These are phyloP conservation scores for Penicillium polonicum DNA, from an alignment of 2,329 filamentous ascomycete genomes.

Conservation along the genomic window DNA sequence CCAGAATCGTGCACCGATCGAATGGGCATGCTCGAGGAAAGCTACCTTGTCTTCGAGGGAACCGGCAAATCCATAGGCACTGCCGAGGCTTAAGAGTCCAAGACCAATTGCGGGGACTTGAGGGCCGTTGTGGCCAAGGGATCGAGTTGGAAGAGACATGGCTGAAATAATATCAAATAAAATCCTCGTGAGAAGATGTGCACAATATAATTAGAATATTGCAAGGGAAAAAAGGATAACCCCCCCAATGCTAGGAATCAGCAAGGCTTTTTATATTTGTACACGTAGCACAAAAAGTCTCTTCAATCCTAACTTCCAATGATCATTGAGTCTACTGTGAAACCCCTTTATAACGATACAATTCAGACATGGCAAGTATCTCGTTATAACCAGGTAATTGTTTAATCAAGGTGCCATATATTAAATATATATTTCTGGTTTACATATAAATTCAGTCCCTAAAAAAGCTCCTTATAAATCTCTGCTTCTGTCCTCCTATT, in stretches of 20 bases:
- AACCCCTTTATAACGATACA: too few species aligned
- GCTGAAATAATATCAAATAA: neutral
- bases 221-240: neutral
- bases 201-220: neutral
- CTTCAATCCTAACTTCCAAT: neutral
- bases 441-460: too few species aligned
- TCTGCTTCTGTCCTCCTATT: too few species aligned
- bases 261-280: slow-evolving; percentile 4
- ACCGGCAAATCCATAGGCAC: slow-evolving; percentile 17
- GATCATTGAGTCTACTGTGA: neutral
- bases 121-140: slow-evolving; percentile 19
- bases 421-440: too few species aligned
- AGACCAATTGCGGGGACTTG: slow-evolving; percentile 22
- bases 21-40: slow-evolving; percentile 30
- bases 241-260: neutral
- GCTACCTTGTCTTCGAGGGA: slow-evolving; percentile 12
- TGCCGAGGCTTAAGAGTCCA: slow-evolving; percentile 19
- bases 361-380: too few species aligned
- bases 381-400: too few species aligned
- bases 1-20: slow-evolving; percentile 31
- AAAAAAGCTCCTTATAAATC: too few species aligned
- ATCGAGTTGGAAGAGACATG: slow-evolving; percentile 9
- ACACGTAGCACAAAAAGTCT: neutral
- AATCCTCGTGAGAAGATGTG: too few species aligned
- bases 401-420: too few species aligned